These are phyloP conservation scores for Drechslerella stenobrocha DNA, from an alignment of 2,329 filamentous ascomycete genomes.

Conservation along the genomic window DNA sequence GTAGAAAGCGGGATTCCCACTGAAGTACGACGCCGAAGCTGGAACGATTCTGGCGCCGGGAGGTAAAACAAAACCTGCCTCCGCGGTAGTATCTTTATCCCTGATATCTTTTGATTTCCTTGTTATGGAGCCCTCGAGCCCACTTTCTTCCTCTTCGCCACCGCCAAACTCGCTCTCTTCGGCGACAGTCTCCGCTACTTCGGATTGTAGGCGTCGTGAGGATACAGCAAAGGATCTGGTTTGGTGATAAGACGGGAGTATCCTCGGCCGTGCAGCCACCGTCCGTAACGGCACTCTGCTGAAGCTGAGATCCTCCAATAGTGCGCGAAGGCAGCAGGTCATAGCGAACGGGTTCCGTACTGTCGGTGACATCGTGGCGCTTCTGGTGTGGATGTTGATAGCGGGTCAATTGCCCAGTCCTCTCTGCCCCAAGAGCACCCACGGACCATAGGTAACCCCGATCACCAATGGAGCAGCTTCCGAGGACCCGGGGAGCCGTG, in stretches of 20 bases:
- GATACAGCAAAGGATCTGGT: conserved; percentile 21
- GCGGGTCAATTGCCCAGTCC: conserved; percentile 31
- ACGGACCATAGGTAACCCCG: conserved; percentile 20
- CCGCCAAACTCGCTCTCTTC: not conserved
- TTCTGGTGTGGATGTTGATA: conserved; percentile 7
- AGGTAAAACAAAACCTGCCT: conserved; percentile 28
- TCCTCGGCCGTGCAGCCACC: conserved; percentile 17
- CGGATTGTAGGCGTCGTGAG: conserved; percentile 19
- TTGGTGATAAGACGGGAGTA: conserved; percentile 23
- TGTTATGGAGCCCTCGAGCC: conserved; percentile 10
- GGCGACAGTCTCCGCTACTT: not conserved
- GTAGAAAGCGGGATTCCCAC: conserved; percentile 78
- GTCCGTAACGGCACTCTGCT: conserved; percentile 18
- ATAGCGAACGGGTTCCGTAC: conserved; percentile 45
- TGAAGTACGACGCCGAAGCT: conserved; percentile 91
- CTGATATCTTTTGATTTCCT: conserved; percentile 20
- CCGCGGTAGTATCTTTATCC: conserved; percentile 2
- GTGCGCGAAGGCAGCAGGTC: conserved; percentile 45
- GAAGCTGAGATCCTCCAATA: conserved; percentile 38
- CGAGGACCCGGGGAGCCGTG: conserved; percentile 5
- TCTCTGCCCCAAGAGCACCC: conserved; percentile 20
- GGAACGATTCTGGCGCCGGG: conserved; percentile 64
- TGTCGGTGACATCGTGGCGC: conserved; percentile 29
- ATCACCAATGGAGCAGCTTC: conserved; percentile 10
- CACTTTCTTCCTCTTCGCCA: conserved; percentile 2